Evolutionary conservation across 352 stramenopile genomes (phyloP).

Genomic region (Phytophthora meadii): DNA sequence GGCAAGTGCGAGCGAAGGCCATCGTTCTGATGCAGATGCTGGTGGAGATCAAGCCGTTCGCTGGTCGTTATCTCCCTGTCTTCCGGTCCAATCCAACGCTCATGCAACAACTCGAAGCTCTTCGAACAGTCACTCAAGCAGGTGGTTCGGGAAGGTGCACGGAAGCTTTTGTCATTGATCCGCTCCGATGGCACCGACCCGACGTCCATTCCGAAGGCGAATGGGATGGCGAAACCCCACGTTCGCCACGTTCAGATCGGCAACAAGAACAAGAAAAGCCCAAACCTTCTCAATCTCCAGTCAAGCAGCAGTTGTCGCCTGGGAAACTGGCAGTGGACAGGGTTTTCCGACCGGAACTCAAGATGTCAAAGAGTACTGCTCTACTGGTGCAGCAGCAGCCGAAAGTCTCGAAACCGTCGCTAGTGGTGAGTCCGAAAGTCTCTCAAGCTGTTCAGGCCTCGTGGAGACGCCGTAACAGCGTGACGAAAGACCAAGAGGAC

Average conservation of each 20-base stretch:
- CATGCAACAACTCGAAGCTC: slow-evolving; percentile 40
- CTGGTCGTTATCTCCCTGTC: slow-evolving; percentile 36
- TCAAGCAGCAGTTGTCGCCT: slow-evolving; percentile 19
- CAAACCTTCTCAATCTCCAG: slow-evolving; percentile 1
- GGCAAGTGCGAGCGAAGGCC: slow-evolving; percentile 63
- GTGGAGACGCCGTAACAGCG: slow-evolving; percentile 46
- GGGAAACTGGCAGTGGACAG: slow-evolving; percentile 29
- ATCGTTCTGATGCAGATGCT: slow-evolving; percentile 64
- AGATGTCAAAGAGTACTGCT: slow-evolving; percentile 29
- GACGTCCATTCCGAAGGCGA: slow-evolving; percentile 45
- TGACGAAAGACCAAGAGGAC: slow-evolving; percentile 24
- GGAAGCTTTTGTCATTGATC: slow-evolving; percentile 64
- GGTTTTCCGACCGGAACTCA: slow-evolving; percentile 20
- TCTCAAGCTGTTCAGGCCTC: slow-evolving; percentile 46
- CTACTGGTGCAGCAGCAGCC: slow-evolving; percentile 4
- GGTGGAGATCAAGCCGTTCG: slow-evolving; percentile 53
- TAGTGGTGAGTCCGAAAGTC: slow-evolving; percentile 50
- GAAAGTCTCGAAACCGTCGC: slow-evolving; percentile 2
- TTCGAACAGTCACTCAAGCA: slow-evolving; percentile 50
- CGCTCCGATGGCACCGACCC: slow-evolving; percentile 53
- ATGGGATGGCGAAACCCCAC: slow-evolving; percentile 32
- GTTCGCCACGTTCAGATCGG: slow-evolving; percentile 29
- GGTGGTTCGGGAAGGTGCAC: slow-evolving; percentile 55
- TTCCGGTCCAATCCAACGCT: slow-evolving; percentile 37
- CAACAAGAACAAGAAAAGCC: slow-evolving; percentile 26